Conservation (phyloP, 2,329 filamentous ascomycete genomes). For the Arthroderma sp. region DNA sequence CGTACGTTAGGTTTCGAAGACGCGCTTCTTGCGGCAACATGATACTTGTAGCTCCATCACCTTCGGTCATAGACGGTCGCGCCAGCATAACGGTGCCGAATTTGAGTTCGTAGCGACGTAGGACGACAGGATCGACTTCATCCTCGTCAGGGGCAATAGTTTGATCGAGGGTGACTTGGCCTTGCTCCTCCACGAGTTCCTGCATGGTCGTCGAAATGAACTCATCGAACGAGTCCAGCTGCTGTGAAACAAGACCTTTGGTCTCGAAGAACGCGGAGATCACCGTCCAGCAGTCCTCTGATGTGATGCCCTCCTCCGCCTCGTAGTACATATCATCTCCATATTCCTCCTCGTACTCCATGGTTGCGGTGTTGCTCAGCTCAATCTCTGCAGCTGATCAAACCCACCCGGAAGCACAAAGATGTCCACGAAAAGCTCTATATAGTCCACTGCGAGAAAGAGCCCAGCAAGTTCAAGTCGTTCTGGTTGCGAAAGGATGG, state of each 20-base stretch:
- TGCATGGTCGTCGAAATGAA: slow-evolving; percentile 92
- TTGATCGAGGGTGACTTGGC: slow-evolving; percentile 82
- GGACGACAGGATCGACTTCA: slow-evolving; percentile 60
- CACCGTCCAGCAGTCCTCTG: slow-evolving; percentile 96
- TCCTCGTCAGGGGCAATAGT: slow-evolving; percentile 65
- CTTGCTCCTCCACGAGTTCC: slow-evolving; percentile 85
- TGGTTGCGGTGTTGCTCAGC: slow-evolving; percentile 14
- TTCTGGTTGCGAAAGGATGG: slow-evolving; percentile 2
- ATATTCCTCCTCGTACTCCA: slow-evolving; percentile 52
- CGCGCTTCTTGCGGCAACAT: slow-evolving; percentile 91
- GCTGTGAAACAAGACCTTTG: slow-evolving; percentile 92
- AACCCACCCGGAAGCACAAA: not conserved
- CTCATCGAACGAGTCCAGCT: slow-evolving; percentile 96
- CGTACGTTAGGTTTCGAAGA: slow-evolving; percentile 89
- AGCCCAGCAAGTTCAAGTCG: not conserved
- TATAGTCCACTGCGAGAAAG: not conserved
- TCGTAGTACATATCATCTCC: slow-evolving; percentile 57
- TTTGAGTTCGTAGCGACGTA: slow-evolving; percentile 88
- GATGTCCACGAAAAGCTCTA: not conserved
- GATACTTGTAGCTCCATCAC: slow-evolving; percentile 73
- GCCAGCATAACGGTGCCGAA: slow-evolving; percentile 85
- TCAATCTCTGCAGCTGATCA: not conserved
- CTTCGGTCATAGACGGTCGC: slow-evolving; percentile 81
- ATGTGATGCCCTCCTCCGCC: slow-evolving; percentile 64
- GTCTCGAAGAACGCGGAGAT: slow-evolving; percentile 94